Percentiles rank a stretch among this genome's conserved stretches.
phyloP scores from a whole-genome alignment of 1,284 basidiomycete genomes.

The Ceratobasidium sp. region DNA sequence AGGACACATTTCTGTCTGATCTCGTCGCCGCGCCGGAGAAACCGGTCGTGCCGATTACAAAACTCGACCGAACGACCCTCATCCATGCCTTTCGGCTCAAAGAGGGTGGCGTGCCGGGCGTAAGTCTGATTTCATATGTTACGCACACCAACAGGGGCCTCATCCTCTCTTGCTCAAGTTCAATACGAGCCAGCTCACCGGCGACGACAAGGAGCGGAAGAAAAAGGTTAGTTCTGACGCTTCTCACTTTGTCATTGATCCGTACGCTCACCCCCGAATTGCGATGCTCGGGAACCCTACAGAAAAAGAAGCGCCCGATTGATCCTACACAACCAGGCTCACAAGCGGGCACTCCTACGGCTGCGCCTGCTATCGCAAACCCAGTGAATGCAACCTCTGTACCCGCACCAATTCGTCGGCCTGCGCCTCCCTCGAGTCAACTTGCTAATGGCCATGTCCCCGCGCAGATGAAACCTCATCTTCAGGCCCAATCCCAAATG shows the following conservation, averaged over 20 bases:
- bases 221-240: slow-evolving; percentile 31
- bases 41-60: slow-evolving; percentile 17
- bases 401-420: slow-evolving; percentile 24
- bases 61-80: slow-evolving; percentile 34
- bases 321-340: slow-evolving; percentile 31
- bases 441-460: slow-evolving; percentile 14
- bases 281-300: neutral
- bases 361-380: neutral
- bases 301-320: slow-evolving; percentile 39
- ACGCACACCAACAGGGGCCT: neutral
- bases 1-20: slow-evolving; percentile 31
- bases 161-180: slow-evolving; percentile 25
- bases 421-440: slow-evolving; percentile 15
- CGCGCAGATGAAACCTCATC: neutral
- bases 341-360: neutral
- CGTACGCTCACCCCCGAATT: slow-evolving; percentile 19
- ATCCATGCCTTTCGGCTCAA: slow-evolving; percentile 34
- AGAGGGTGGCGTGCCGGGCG: slow-evolving; percentile 32
- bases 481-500: slow-evolving; percentile 10
- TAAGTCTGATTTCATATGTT: slow-evolving; percentile 17
- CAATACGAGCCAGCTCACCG: slow-evolving; percentile 31
- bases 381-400: neutral
- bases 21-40: slow-evolving; percentile 22
- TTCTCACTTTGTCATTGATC: slow-evolving; percentile 30
- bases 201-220: slow-evolving; percentile 36